Evolutionary conservation across 78 protist species (phyloP).

Genomic region (Ministeria vibrans): DNA sequence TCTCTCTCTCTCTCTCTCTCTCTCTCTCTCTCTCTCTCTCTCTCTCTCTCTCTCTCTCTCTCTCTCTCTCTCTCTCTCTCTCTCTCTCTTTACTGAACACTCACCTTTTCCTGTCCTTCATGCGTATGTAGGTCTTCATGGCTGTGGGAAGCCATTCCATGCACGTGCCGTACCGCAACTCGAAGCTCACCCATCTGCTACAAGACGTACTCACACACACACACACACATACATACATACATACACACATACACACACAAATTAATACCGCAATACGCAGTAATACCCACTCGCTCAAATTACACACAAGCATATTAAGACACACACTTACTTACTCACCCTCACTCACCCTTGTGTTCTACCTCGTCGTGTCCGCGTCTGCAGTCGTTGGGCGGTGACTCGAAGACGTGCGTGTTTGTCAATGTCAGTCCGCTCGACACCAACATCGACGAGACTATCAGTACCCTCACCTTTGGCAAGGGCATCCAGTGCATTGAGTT

Average conservation of each 20-base stretch:
- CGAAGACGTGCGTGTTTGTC: constrained; percentile 42
- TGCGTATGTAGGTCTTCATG: not conserved
- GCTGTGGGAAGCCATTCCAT: not conserved
- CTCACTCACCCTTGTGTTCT: too few relatives aligned
- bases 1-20: not conserved
- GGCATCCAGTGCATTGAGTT: not conserved
- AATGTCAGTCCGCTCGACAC: constrained; percentile 15
- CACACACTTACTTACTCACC: too few relatives aligned
- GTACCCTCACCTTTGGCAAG: constrained; percentile 31
- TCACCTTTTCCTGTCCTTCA: not conserved
- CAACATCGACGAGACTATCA: constrained; percentile 12
- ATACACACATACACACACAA: not conserved
- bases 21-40: not conserved
- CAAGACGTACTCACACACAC: not conserved
- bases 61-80: not conserved
- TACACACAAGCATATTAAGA: too few relatives aligned
- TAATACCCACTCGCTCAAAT: too few relatives aligned
- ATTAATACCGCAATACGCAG: not conserved
- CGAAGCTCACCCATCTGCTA: not conserved
- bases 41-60: not conserved
- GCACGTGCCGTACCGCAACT: too few relatives aligned
- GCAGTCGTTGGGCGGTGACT: constrained; percentile 24
- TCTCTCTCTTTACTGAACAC: not conserved
- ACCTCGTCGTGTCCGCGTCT: too few relatives aligned
- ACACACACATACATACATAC: not conserved